Evolutionary conservation across 768 basidiomycete species (phyloP).

Genomic region (Glaciozyma martinii): DNA sequence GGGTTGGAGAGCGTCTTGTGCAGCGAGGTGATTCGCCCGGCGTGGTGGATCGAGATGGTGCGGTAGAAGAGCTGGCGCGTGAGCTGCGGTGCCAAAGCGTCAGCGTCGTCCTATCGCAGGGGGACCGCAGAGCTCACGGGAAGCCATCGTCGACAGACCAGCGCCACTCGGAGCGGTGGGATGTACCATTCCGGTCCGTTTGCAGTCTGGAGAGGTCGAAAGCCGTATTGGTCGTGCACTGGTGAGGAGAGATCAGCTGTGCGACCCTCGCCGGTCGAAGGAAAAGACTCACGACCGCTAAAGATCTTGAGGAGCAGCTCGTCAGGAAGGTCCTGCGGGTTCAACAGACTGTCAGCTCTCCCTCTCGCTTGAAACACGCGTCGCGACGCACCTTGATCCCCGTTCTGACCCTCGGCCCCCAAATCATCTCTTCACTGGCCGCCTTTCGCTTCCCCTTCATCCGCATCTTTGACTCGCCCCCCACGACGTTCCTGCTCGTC

Average conservation of each 20-base stretch:
- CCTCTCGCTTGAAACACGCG: neutral
- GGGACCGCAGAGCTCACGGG: neutral
- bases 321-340: neutral
- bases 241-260: no score
- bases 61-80: neutral
- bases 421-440: no score
- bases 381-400: neutral
- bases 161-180: neutral
- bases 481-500: neutral
- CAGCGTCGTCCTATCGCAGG: neutral
- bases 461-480: neutral
- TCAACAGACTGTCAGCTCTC: neutral
- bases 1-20: neutral
- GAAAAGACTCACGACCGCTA: neutral
- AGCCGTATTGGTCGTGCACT: neutral
- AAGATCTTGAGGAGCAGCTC: neutral
- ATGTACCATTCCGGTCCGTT: neutral
- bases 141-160: neutral
- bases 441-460: neutral
- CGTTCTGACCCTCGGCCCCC: neutral
- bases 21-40: neutral
- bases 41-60: slow-evolving; percentile 1
- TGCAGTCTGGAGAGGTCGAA: neutral
- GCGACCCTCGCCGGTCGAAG: no score
- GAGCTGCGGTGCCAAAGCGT: neutral